A percentile compares a stretch with the other conserved stretches of the same genome.
Evolutionary conservation across 2,329 filamentous ascomycete genomes (phyloP).

Genomic region (Aspergillaceae sp.): DNA sequence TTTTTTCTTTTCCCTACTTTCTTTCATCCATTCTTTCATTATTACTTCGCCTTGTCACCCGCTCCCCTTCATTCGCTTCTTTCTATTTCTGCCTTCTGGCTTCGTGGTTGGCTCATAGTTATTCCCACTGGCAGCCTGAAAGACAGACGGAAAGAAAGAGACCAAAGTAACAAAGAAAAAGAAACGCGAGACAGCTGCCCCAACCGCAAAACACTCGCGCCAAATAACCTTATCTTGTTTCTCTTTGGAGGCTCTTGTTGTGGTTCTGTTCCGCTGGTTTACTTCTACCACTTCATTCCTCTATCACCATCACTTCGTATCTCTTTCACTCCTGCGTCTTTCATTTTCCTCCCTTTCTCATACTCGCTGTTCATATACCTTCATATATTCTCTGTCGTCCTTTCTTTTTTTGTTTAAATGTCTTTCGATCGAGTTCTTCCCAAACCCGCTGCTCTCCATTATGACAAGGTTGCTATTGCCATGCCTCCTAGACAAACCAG

Average conservation of each 20-base stretch:
- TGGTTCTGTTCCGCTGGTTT: slow-evolving; percentile 8
- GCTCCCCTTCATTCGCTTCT: too few species aligned
- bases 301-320: slow-evolving; percentile 1
- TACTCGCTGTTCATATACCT: not conserved
- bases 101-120: too few species aligned
- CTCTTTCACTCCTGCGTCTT: slow-evolving; percentile 6
- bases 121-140: too few species aligned
- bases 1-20: too few species aligned
- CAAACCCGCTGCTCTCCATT: slow-evolving; percentile 33
- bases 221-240: not conserved
- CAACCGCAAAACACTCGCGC: too few species aligned
- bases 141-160: not conserved
- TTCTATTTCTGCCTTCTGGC: not conserved
- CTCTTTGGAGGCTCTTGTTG: slow-evolving; percentile 7
- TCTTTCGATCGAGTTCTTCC: slow-evolving; percentile 43
- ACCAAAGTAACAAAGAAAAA: slow-evolving; percentile 3
- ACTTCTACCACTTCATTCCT: slow-evolving; percentile 5
- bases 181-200: slow-evolving; percentile 7
- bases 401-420: slow-evolving; percentile 25
- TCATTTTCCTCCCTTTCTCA: slow-evolving; percentile 2
- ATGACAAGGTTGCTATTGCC: slow-evolving; percentile 29
- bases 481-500: slow-evolving; percentile 22
- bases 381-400: too few species aligned
- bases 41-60: too few species aligned
- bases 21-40: too few species aligned